Evolutionary conservation across 2,329 filamentous ascomycete species (phyloP).

Genomic region (Mariannaea sp.): DNA sequence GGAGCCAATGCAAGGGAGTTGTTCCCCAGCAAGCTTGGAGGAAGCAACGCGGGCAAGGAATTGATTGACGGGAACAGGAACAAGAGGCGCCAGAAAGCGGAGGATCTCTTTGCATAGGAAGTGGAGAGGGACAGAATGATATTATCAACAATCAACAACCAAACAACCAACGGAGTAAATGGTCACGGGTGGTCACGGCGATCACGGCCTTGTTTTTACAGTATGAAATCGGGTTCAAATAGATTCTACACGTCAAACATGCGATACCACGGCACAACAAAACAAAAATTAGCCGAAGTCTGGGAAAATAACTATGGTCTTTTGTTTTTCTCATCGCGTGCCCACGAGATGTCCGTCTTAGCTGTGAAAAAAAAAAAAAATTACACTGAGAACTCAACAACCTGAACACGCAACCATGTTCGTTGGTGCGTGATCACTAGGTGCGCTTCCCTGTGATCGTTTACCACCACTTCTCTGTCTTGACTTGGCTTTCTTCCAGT

Average conservation of each 20-base stretch:
- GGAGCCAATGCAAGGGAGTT: constrained; percentile 61
- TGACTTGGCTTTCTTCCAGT: constrained; percentile 53
- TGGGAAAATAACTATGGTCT: no score
- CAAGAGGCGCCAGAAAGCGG: constrained; percentile 69
- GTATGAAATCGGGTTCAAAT: constrained; percentile 21
- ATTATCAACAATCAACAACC: no score
- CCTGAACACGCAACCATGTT: background rate
- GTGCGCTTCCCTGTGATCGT: background rate
- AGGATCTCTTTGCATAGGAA: constrained; percentile 70
- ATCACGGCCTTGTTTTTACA: background rate
- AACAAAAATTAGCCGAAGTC: constrained; percentile 20
- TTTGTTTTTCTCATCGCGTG: background rate
- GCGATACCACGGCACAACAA: constrained; percentile 38
- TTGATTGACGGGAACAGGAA: constrained; percentile 59
- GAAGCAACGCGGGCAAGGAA: constrained; percentile 68
- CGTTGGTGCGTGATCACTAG: background rate
- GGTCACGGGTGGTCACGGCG: constrained; percentile 1
- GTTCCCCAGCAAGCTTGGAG: constrained; percentile 66
- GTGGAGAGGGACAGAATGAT: background rate
- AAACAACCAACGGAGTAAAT: no score
- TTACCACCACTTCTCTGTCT: constrained; percentile 70
- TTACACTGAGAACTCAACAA: background rate
- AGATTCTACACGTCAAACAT: constrained; percentile 26
- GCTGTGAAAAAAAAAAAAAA: no score
- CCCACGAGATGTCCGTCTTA: background rate